phyloP scores from a whole-genome alignment of 2,329 filamentous ascomycete genomes.

The Aspergillus floridensis region DNA sequence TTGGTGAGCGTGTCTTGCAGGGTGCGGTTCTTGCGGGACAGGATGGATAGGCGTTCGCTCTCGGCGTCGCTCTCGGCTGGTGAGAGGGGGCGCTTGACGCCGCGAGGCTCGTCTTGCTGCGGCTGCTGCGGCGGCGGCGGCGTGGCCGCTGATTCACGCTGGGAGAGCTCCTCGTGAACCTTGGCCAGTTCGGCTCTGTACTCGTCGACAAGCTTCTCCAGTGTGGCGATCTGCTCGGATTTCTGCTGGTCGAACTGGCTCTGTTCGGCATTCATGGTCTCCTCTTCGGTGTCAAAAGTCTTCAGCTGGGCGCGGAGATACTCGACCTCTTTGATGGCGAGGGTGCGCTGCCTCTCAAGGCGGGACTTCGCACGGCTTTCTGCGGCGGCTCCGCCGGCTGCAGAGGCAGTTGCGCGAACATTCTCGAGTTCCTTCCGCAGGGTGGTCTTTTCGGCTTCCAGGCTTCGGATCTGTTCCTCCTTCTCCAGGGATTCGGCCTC shows the following conservation, averaged over 20 bases:
- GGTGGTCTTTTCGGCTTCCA: conserved; percentile 67
- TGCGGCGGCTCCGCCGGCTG: conserved; percentile 44
- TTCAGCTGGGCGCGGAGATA: conserved; percentile 90
- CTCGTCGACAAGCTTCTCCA: conserved; percentile 81
- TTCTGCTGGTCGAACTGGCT: conserved; percentile 71
- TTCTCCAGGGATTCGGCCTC: conserved; percentile 76
- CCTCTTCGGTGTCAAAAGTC: conserved; percentile 82
- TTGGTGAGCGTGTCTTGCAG: conserved; percentile 74
- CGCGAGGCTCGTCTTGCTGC: conserved; percentile 44
- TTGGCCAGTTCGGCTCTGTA: conserved; percentile 78
- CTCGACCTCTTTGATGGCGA: conserved; percentile 89
- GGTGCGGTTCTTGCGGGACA: conserved; percentile 83
- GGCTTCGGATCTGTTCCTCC: conserved; percentile 67
- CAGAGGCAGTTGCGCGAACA: conserved; percentile 52
- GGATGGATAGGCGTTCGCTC: conserved; percentile 72
- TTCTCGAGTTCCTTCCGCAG: conserved; percentile 70
- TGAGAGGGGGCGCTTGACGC: conserved; percentile 65
- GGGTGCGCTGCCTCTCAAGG: conserved; percentile 77
- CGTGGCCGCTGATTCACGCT: conserved; percentile 52
- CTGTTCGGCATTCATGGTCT: conserved; percentile 72
- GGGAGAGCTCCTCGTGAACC: conserved; percentile 71
- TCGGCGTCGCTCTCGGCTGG: conserved; percentile 54
- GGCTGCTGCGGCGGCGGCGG: conserved; percentile 44
- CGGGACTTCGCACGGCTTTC: conserved; percentile 69
- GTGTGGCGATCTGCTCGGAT: conserved; percentile 68